Conservation (phyloP, 2,329 filamentous ascomycete species). For the Apiospora saccharicola region DNA sequence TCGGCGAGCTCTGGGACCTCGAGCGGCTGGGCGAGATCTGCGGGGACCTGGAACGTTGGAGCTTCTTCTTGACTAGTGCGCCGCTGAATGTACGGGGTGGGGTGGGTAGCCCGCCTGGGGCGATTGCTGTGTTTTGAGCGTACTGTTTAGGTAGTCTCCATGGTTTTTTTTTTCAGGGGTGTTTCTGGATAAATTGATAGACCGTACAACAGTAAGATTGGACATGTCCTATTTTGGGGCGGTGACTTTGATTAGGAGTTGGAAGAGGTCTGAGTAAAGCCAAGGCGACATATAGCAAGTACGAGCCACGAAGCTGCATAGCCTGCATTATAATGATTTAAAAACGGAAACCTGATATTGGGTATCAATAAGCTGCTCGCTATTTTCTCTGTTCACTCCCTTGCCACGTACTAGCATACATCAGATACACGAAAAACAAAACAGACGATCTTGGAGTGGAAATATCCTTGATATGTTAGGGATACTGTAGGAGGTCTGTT, state of each 20-base stretch:
- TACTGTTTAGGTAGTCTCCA: not conserved
- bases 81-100: constrained; percentile 33
- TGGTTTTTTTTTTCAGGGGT: not conserved
- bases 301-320: too few species aligned
- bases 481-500: too few species aligned
- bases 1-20: constrained; percentile 34
- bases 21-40: constrained; percentile 27
- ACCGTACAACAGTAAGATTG: not conserved
- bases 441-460: too few species aligned
- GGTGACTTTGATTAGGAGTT: too few species aligned
- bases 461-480: too few species aligned
- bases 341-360: too few species aligned
- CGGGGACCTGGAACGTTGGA: constrained; percentile 26
- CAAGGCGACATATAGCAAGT: not conserved
- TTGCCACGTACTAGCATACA: too few species aligned
- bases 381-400: too few species aligned
- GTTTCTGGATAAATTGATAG: not conserved
- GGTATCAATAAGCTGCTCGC: too few species aligned
- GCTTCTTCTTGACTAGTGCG: constrained; percentile 33
- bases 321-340: too few species aligned
- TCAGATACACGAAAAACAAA: too few species aligned
- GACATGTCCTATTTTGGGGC: not conserved
- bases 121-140: constrained; percentile 32
- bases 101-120: constrained; percentile 33
- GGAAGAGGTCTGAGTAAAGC: not conserved